phyloP scores from a whole-genome alignment of 257 asterid genomes.

The Cordia subcordata region DNA sequence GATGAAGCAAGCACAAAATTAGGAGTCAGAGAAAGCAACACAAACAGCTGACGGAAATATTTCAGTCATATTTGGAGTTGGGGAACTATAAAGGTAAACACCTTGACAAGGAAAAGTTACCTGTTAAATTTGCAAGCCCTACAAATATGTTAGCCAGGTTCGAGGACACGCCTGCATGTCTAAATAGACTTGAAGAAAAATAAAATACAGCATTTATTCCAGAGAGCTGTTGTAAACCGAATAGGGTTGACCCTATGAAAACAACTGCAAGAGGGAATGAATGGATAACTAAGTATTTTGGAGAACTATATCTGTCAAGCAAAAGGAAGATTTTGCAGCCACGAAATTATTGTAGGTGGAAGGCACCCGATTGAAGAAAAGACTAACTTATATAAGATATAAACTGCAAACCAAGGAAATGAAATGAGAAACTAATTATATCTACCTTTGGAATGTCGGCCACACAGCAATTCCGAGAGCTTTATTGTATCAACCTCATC shows the following conservation, averaged over 20 bases:
- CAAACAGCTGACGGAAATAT: background rate
- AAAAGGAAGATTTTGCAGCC: background rate
- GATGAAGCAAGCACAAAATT: background rate
- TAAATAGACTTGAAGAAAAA: conserved; percentile 98
- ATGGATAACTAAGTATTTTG: conserved; percentile 34
- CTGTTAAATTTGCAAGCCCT: conserved; percentile 72
- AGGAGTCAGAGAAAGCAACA: background rate
- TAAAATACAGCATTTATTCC: conserved; percentile 99
- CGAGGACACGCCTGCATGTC: conserved; percentile 95
- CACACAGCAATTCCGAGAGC: conserved; percentile 55
- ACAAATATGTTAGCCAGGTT: conserved; percentile 77
- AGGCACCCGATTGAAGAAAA: background rate
- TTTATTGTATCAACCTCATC: conserved; percentile 52
- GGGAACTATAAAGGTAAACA: background rate
- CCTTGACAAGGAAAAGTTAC: conserved; percentile 25
- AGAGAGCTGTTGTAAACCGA: conserved; percentile 99
- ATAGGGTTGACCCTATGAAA: conserved; percentile 95
- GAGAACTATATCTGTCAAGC: background rate
- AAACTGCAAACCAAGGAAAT: background rate
- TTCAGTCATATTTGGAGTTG: too few species aligned
- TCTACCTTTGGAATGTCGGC: conserved; percentile 81
- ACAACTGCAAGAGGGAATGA: conserved; percentile 89
- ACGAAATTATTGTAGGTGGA: background rate
- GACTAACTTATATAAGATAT: background rate
- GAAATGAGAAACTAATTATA: conserved; percentile 9